Conservation (phyloP, 176 grass and related monocot genomes). For the Bromus sterilis region DNA sequence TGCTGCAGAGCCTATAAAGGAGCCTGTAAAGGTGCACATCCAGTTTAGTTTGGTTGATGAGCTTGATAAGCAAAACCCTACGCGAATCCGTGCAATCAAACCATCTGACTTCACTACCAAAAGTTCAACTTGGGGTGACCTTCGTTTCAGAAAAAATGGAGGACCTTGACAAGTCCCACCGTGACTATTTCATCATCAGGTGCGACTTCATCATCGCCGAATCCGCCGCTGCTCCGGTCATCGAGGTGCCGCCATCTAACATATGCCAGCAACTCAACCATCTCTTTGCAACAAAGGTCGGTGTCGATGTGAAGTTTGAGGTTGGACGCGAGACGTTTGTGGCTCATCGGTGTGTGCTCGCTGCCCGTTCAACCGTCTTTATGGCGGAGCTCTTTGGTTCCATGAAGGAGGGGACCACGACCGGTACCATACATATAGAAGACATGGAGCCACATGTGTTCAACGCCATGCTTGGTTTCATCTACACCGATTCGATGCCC, state of each 20-base stretch:
- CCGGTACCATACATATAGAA: neutral
- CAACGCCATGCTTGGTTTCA: neutral
- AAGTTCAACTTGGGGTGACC: neutral
- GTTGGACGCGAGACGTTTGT: neutral
- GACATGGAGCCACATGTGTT: slow-evolving; percentile 29
- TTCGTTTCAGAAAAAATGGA: neutral
- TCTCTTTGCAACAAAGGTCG: slow-evolving; percentile 4
- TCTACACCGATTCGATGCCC: neutral
- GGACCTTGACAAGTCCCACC: neutral
- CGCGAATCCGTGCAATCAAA: neutral
- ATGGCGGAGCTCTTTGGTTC: neutral
- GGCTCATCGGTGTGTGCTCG: neutral
- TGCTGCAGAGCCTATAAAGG: neutral
- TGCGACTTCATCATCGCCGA: neutral
- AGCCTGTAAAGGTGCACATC: neutral
- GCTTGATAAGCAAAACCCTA: neutral
- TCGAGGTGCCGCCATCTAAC: neutral
- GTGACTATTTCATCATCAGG: neutral
- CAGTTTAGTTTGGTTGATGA: neutral
- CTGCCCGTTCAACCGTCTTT: neutral
- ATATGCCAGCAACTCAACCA: neutral
- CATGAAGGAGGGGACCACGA: neutral
- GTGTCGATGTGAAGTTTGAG: slow-evolving; percentile 14
- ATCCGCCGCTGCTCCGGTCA: neutral
- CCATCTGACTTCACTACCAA: neutral